These are phyloP conservation scores for Cystofilobasidium macerans DNA, from an alignment of 768 basidiomycete genomes.

Conservation along the genomic window DNA sequence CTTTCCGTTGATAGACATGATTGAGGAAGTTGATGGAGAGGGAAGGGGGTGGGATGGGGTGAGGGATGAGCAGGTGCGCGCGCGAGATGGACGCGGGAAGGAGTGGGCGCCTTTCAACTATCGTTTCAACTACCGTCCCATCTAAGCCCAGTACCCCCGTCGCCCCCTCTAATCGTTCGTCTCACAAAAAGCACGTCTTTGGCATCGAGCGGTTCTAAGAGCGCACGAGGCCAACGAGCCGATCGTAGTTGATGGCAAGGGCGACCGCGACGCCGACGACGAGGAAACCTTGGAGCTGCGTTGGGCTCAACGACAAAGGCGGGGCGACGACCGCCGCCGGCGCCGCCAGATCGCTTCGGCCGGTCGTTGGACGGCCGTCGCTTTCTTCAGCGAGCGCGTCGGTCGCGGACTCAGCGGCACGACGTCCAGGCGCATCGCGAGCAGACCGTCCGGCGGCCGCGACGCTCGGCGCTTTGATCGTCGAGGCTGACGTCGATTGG, in stretches of 20 bases:
- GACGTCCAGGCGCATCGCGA: not conserved
- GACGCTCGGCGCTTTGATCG: slow-evolving; percentile 8
- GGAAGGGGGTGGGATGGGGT: not conserved
- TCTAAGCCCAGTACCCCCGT: too few relatives aligned
- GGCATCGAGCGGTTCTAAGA: too few relatives aligned
- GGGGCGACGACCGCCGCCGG: not conserved
- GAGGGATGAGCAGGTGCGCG: not conserved
- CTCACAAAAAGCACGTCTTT: too few relatives aligned
- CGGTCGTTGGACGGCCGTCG: too few relatives aligned
- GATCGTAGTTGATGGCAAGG: slow-evolving; percentile 17
- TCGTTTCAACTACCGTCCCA: too few relatives aligned
- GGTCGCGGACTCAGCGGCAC: too few relatives aligned
- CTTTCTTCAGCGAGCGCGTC: too few relatives aligned
- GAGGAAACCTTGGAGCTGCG: slow-evolving; percentile 12
- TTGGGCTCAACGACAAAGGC: not conserved
- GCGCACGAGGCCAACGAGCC: not conserved
- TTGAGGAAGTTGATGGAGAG: not conserved
- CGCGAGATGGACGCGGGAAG: not conserved
- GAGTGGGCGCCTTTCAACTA: too few relatives aligned
- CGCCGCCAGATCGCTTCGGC: too few relatives aligned
- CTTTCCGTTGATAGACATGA: slow-evolving; percentile 15
- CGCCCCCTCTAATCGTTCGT: too few relatives aligned
- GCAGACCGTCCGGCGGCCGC: not conserved
- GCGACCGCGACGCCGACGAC: slow-evolving; percentile 16
- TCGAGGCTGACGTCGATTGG: slow-evolving; percentile 11